Conservation (phyloP, 2,329 filamentous ascomycete species). For the Fusarium miscanthi region DNA sequence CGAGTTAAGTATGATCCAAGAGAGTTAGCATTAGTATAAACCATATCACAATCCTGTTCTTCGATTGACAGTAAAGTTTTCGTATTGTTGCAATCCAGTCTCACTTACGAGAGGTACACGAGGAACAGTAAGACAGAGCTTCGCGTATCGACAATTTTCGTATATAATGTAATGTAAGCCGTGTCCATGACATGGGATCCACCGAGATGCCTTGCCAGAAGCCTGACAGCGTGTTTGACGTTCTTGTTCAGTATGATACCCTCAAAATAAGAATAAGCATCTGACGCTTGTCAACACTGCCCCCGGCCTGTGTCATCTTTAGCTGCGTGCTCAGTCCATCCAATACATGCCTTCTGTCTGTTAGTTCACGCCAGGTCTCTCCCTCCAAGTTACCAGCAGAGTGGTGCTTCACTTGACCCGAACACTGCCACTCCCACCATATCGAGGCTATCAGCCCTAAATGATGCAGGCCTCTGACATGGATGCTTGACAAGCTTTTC, state of each 20-base stretch:
- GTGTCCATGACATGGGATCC: neutral
- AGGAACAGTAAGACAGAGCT: neutral
- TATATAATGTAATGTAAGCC: slow-evolving; percentile 10
- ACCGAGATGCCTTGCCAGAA: slow-evolving; percentile 21
- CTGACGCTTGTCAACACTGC: slow-evolving; percentile 31
- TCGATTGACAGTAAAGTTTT: neutral
- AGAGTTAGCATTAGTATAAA: neutral
- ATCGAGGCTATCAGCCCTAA: slow-evolving; percentile 38
- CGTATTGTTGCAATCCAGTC: neutral
- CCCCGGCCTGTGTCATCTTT: slow-evolving; percentile 24
- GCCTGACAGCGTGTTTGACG: slow-evolving; percentile 1
- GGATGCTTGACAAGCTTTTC: slow-evolving; percentile 27
- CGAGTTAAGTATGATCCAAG: neutral
- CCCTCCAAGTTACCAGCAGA: slow-evolving; percentile 32
- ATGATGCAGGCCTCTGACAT: slow-evolving; percentile 31
- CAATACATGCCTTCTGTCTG: slow-evolving; percentile 7
- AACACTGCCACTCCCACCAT: slow-evolving; percentile 31
- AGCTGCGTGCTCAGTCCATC: slow-evolving; percentile 4
- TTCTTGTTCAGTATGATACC: neutral
- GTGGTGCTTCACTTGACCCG: slow-evolving; percentile 24
- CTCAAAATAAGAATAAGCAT: slow-evolving; percentile 39
- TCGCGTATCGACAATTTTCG: slow-evolving; percentile 13
- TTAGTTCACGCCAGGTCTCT: neutral
- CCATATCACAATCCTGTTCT: neutral
- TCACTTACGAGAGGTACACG: neutral